These are phyloP conservation scores for Tricholoma furcatifolium DNA, from an alignment of 768 basidiomycete genomes.

Conservation along the genomic window DNA sequence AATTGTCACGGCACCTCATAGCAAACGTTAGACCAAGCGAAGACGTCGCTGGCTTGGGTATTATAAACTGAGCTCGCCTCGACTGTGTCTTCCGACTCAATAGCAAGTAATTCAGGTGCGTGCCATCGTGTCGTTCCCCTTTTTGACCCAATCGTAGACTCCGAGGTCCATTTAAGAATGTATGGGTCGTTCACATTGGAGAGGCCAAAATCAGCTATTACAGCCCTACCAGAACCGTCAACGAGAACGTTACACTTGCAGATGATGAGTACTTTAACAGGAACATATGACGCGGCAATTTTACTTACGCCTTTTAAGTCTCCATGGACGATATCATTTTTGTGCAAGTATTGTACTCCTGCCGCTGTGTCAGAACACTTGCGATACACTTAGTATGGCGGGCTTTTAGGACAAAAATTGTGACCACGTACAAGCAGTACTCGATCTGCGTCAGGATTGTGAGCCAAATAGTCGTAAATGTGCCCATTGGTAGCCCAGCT, in stretches of 20 bases:
- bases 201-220: slow-evolving; percentile 27
- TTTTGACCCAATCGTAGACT: slow-evolving; percentile 6
- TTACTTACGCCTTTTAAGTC: background rate
- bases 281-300: background rate
- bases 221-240: slow-evolving; percentile 17
- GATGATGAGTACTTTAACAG: background rate
- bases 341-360: slow-evolving; percentile 1
- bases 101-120: slow-evolving; percentile 22
- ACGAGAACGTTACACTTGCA: slow-evolving; percentile 24
- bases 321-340: background rate
- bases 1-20: slow-evolving; percentile 2
- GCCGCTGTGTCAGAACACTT: background rate
- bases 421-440: background rate
- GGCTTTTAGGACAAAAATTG: background rate
- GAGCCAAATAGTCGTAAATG: slow-evolving; percentile 11
- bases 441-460: slow-evolving; percentile 11
- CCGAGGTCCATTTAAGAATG: slow-evolving; percentile 14
- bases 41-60: slow-evolving; percentile 24
- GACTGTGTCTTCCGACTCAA: background rate
- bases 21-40: slow-evolving; percentile 20
- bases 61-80: background rate
- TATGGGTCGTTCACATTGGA: slow-evolving; percentile 18
- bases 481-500: slow-evolving; percentile 24
- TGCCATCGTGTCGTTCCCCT: slow-evolving; percentile 25
- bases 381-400: background rate